phyloP scores from a whole-genome alignment of 2,329 filamentous ascomycete genomes.

The Tolypocladium guangdongense region DNA sequence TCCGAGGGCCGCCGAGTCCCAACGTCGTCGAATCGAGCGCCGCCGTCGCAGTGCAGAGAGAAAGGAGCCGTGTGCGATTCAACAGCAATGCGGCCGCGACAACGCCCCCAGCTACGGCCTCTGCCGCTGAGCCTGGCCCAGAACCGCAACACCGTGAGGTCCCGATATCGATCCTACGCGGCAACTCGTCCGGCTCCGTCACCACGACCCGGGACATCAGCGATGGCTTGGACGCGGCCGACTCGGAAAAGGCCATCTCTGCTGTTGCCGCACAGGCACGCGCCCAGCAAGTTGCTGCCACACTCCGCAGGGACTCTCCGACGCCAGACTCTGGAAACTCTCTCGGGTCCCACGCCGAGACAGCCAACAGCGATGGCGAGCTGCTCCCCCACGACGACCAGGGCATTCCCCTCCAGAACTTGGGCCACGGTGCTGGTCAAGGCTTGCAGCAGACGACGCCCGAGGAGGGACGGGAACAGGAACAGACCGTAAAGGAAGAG shows the following conservation, averaged over 20 bases:
- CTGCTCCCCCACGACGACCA: constrained; percentile 10
- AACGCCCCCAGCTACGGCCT: constrained; percentile 12
- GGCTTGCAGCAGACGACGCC: background rate
- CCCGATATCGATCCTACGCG: constrained; percentile 27
- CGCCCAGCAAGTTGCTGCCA: constrained; percentile 30
- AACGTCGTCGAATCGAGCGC: background rate
- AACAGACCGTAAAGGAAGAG: constrained; percentile 15
- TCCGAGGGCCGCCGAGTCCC: background rate
- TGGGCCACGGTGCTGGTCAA: constrained; percentile 8
- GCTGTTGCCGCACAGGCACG: constrained; percentile 33
- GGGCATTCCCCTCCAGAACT: constrained; percentile 21
- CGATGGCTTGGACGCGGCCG: constrained; percentile 12
- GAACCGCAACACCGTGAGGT: background rate
- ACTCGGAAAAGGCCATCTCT: constrained; percentile 16
- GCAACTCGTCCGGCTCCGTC: constrained; percentile 28
- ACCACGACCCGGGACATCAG: constrained; percentile 13
- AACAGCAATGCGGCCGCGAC: constrained; percentile 31
- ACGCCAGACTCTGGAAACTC: constrained; percentile 24
- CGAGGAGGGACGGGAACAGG: background rate
- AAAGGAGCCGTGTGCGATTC: constrained; percentile 37
- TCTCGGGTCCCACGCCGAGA: constrained; percentile 23
- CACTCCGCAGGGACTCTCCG: constrained; percentile 24
- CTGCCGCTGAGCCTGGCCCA: background rate
- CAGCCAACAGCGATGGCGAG: constrained; percentile 16
- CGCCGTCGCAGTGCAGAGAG: constrained; percentile 19